Percentiles rank a stretch among this genome's conserved stretches.
Conservation (phyloP, 2,329 filamentous ascomycete species). For the Fragosphaeria purpurea region DNA sequence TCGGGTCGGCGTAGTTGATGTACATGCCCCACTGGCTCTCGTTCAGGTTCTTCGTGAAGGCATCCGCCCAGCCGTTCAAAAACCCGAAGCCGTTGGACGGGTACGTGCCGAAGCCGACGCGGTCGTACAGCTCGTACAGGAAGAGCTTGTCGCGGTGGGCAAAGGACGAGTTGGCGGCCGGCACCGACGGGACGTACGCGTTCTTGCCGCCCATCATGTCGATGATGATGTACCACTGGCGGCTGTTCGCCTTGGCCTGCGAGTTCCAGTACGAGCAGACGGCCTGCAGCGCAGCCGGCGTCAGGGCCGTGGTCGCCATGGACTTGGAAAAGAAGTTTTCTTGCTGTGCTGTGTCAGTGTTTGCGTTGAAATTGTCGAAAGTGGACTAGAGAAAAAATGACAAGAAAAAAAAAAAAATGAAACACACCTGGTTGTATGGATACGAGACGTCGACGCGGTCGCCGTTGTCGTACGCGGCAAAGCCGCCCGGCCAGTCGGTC, state of each 20-base stretch:
- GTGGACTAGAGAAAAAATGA: background rate
- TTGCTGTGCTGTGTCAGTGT: slow-evolving; percentile 5
- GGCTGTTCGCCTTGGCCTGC: slow-evolving; percentile 12
- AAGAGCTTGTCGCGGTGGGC: slow-evolving; percentile 34
- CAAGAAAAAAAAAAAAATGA: background rate
- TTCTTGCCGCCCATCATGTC: slow-evolving; percentile 25
- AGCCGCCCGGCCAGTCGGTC: slow-evolving; percentile 20
- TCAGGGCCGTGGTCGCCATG: slow-evolving; percentile 18
- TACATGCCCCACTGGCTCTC: slow-evolving; percentile 36
- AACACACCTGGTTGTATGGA: slow-evolving; percentile 15
- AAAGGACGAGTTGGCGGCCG: slow-evolving; percentile 23
- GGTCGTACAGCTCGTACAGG: slow-evolving; percentile 40
- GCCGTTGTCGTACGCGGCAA: slow-evolving; percentile 22
- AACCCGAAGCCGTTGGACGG: slow-evolving; percentile 26
- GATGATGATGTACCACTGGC: slow-evolving; percentile 24
- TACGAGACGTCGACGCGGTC: slow-evolving; percentile 17
- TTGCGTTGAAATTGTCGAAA: slow-evolving; percentile 1
- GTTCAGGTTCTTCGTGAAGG: slow-evolving; percentile 19
- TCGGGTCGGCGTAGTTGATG: slow-evolving; percentile 43
- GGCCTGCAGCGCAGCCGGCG: slow-evolving; percentile 14
- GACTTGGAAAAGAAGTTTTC: slow-evolving; percentile 23
- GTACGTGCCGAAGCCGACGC: slow-evolving; percentile 21
- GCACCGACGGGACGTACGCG: slow-evolving; percentile 24
- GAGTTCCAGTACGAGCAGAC: slow-evolving; percentile 20
- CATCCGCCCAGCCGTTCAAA: slow-evolving; percentile 31